Conservation (phyloP, 73 alveolate species). For the Paramecium pentaurelia region DNA sequence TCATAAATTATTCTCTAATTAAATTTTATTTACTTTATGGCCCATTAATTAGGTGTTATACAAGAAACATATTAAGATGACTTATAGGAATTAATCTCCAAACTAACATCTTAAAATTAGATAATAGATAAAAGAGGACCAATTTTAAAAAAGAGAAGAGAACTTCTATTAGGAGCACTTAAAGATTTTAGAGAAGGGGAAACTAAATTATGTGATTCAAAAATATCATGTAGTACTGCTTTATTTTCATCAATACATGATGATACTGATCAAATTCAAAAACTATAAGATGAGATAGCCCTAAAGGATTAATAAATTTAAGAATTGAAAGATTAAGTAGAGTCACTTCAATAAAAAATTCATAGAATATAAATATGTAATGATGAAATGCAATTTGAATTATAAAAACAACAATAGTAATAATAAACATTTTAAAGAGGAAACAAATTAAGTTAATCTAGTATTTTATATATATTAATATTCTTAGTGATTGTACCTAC, state of each 20-base stretch:
- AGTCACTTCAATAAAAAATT: background rate
- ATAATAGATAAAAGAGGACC: background rate
- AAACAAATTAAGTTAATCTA: background rate
- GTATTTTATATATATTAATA: background rate
- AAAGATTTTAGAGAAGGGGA: background rate
- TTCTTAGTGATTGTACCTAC: background rate
- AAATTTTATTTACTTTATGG: background rate
- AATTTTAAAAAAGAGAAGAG: background rate
- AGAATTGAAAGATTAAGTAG: background rate
- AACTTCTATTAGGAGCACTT: background rate
- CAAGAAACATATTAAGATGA: slow-evolving; percentile 27
- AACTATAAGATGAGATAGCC: background rate
- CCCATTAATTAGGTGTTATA: background rate
- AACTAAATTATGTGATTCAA: background rate
- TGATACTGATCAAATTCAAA: background rate
- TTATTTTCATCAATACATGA: background rate
- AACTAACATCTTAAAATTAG: background rate
- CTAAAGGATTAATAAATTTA: background rate
- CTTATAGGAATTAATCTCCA: background rate
- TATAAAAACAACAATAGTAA: background rate
- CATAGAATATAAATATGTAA: background rate
- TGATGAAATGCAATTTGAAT: background rate
- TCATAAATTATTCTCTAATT: background rate
- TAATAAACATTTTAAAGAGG: background rate
- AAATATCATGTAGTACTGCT: background rate